Base-by-base conservation (phyloP, 2,329 filamentous ascomycete genomes). In the Camillea tinctor region DNA sequence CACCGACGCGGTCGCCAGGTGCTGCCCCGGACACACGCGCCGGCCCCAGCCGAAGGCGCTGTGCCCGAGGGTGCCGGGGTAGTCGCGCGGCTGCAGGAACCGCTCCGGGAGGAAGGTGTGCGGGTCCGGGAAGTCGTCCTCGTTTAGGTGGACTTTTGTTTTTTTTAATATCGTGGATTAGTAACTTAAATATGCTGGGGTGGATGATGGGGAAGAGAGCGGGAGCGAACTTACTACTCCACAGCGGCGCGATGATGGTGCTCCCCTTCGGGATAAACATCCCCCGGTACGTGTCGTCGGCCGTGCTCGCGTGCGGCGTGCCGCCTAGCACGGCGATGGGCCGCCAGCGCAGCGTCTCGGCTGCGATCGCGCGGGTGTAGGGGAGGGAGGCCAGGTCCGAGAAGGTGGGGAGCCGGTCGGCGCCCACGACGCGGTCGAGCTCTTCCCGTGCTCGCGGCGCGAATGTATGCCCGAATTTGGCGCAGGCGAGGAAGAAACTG, bases 401-500 rank as follows among this genome's bases (percentile, higher is more conserved):
- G 30, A 79, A 79, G 0, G 69, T 70, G 0, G 77, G 77, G 0
- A 79, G 62, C 0, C 76, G 69, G 0, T 75, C 69, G 0, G 58
- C 57, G 1, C 81, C 76, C 0, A 79, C 70, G 0, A 78, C 73
- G 3, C 69, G 61, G 40, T 79, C 76, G 0, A 79, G 70, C 52
- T 80, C 77, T 17, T 72, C 72, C 8, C 74, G 80, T 65, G 66
- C 79, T 69, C 64, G 68, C 0, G 75, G 76, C 22, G 84, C 77
- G 19, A 83, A 79, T 7, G 79, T 76, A 0, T 79, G 80, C 1
- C 78, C 80, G 30, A 80, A 80, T n/a, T 82, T 73, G 17, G 75
- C 77, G 69, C 84, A 84, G 0, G 81, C 82, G 0, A 86, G 74
- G 20, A 82, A 74, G 66, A 85, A 79, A n/a, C 75, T 85, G 0